Conservation (phyloP, 352 stramenopile species). For the Pythium monospermum region DNA sequence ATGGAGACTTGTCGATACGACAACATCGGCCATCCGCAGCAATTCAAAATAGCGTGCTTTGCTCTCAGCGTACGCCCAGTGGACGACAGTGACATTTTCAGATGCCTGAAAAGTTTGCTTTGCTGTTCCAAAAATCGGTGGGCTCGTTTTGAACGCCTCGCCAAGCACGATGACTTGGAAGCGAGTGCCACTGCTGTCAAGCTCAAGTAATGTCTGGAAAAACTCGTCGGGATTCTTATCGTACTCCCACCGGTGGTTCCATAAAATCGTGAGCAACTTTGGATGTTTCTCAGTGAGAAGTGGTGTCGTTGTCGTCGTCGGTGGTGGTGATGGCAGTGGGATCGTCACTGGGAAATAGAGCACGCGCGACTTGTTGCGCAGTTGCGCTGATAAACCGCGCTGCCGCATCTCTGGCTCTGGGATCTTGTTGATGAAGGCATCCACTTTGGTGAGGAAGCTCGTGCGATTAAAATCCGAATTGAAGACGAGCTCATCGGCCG, state of each 20-base stretch:
- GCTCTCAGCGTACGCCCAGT: constrained; percentile 35
- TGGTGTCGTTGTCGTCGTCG: not conserved
- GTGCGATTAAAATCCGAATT: constrained; percentile 44
- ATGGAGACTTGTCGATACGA: constrained; percentile 49
- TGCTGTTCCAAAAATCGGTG: constrained; percentile 22
- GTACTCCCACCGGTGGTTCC: constrained; percentile 56
- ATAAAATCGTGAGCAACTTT: constrained; percentile 31
- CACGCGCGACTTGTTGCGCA: constrained; percentile 31
- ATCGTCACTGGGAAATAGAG: constrained; percentile 38
- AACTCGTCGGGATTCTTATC: constrained; percentile 55
- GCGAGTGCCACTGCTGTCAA: constrained; percentile 11
- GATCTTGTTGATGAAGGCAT: constrained; percentile 52
- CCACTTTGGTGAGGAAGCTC: constrained; percentile 35
- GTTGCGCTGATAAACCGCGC: constrained; percentile 12
- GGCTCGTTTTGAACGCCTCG: constrained; percentile 29
- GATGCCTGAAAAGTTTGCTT: constrained; percentile 24
- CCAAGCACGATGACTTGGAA: constrained; percentile 45
- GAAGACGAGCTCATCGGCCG: constrained; percentile 42
- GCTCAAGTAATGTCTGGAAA: constrained; percentile 37
- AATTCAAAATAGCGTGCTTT: constrained; percentile 35
- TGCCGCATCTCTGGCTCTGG: constrained; percentile 31
- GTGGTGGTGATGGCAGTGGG: not conserved
- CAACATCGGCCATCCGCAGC: constrained; percentile 30
- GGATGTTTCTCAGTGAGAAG: not conserved
- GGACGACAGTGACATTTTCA: constrained; percentile 21